Base-by-base conservation (phyloP, 768 basidiomycete genomes). In the Crepidotus variabilis region DNA sequence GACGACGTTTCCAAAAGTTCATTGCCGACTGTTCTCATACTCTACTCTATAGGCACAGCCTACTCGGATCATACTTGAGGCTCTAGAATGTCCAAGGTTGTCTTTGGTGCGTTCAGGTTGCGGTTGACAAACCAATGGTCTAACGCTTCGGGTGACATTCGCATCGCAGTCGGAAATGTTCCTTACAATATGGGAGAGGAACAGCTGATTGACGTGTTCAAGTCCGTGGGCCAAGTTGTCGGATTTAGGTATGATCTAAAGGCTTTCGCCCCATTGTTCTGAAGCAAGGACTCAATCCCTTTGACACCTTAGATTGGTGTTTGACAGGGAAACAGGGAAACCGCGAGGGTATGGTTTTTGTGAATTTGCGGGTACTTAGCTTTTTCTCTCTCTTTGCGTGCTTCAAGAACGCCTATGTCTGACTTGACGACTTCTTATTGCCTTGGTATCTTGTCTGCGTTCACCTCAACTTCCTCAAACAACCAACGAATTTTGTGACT, bases 321-420 rank as follows among this genome's bases (percentile, higher is more conserved):
- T 90, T 71, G 92, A 94, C 75, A 78, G 92, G 67, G 92, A 92
- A 56, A 94, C 93, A n/a, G 93, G 92, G 54, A 95, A 95, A 69
- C 92, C 94, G 51, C 88, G 87, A 72, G 94, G 94, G 24, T 96
- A 94, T 70, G 94, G 93, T 20, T 93, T 93, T 67, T 93, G 92
- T 77, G 92, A 94, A 82, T 94, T 92, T 65, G 83, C 88, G 62
- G 92, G 91, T 92, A 82, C 75, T 79, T 78, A 67, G 10, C 71
- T 67, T 73, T 68, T 67, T 62, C 67, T 64, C 55, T 63, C 66
- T 52, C 4, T 59, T 21, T 52, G 55, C 61, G 60, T 60, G 47
- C 61, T 50, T 61, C 50, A 60, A 60, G 63, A 53, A 62, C 60
- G 62, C 63, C 59, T 43, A 34, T 60, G 65, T 73, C 73, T 80